Conservation (phyloP, 2,329 filamentous ascomycete species). For the Colletotrichum gloeosporioides region DNA sequence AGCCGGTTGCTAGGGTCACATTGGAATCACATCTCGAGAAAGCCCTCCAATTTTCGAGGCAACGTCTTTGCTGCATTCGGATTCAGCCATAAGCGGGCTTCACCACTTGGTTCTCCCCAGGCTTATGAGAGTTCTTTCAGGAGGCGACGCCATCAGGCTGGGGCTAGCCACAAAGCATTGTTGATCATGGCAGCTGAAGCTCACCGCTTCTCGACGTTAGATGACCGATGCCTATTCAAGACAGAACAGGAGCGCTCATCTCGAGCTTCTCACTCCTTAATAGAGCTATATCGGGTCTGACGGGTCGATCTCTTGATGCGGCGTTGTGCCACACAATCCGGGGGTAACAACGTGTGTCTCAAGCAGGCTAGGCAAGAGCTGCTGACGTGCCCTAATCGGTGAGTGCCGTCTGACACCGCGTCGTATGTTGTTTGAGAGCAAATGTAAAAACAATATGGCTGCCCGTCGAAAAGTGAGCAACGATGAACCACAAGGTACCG, state of each 20-base stretch:
- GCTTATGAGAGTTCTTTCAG: not conserved
- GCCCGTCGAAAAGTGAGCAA: not conserved
- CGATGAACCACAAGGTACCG: not conserved
- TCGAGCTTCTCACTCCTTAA: not conserved
- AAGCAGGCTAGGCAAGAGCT: not conserved
- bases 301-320: not conserved
- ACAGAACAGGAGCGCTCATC: not conserved
- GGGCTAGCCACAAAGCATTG: not conserved
- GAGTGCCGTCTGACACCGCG: not conserved
- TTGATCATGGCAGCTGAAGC: not conserved
- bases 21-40: not conserved
- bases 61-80: not conserved
- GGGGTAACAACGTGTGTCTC: not conserved
- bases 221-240: not conserved
- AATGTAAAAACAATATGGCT: not conserved
- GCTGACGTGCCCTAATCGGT: not conserved
- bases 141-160: not conserved
- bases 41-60: not conserved
- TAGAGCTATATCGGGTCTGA: not conserved
- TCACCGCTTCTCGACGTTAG: not conserved
- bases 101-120: not conserved
- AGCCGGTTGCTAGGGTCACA: not conserved
- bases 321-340: not conserved
- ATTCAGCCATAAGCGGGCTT: not conserved
- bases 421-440: not conserved